Base-by-base conservation (phyloP, 2,329 filamentous ascomycete genomes). In the Domatiomyces catenatus region DNA sequence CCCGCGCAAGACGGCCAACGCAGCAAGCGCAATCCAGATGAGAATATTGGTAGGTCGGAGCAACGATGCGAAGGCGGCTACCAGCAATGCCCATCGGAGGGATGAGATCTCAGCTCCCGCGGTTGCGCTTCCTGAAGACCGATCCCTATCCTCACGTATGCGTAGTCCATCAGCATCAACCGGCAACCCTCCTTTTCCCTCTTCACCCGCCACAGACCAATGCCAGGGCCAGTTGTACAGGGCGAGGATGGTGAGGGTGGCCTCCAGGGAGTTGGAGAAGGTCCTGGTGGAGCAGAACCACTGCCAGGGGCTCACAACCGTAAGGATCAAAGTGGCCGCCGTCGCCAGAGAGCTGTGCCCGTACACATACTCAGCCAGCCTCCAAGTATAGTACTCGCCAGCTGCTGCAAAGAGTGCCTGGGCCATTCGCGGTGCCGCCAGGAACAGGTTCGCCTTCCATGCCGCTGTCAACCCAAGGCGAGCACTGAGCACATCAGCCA, bases 201-300 rank as follows among this genome's bases (percentile, higher is more conserved):
- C 45, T 10, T 18, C 28, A 32, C 46, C 50, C 24, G 26, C 17
- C 6, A 42, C 47, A 10, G 81, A 72, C 66, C 86, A 75, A 51
- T 79, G 72, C 89, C 92, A 96, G 10, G 92, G 90, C 85, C 87
- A 96, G 59, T 81, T 78, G 63, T 80, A 80, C 45, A 96, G 71
- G 1, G 88, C 90, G 60, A 80, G 74, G 52, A 84, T 73, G 3
- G 90, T 95, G 58, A 98, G 69, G 0, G 84, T 85, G n/a, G 84
- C 87, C 71, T 98, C 92, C 3, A 96, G 71, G 48, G 83, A 92
- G 68, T 98, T 98, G 50, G 90, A 95, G 62, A 98, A 83, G 0
- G 92, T 94, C 46, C 92, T 78, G 0, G 88, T 90, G 1, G 88
- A 92, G 68, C 84, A 92, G 67, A 92, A 96, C 86, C 86, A 96